phyloP scores from a whole-genome alignment of 73 alveolate genomes.

The Uronychia setigera region DNA sequence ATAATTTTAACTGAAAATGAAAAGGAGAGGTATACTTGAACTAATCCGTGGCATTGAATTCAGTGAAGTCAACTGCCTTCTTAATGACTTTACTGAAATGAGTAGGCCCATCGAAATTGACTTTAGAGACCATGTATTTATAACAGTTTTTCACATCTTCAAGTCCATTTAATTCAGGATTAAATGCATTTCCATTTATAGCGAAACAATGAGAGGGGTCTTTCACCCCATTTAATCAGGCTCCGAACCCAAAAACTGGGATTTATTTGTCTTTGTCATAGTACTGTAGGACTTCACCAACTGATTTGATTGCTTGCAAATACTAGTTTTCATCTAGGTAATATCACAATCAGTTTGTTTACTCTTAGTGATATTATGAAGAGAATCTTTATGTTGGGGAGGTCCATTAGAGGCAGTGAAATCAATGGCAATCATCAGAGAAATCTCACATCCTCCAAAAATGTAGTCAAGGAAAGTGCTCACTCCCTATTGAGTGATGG shows the following conservation, averaged over 20 bases:
- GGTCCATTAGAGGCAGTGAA: conserved; percentile 91
- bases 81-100: conserved; percentile 60
- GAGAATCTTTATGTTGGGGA: conserved; percentile 64
- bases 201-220: conserved; percentile 73
- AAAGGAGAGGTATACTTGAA: background rate
- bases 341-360: conserved; percentile 27
- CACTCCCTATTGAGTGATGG: background rate
- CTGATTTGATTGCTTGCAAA: conserved; percentile 74
- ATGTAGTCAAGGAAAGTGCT: conserved; percentile 80
- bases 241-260: conserved; percentile 92
- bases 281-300: conserved; percentile 77
- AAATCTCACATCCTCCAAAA: conserved; percentile 90
- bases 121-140: conserved; percentile 65
- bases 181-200: conserved; percentile 56
- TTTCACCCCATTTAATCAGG: conserved; percentile 33
- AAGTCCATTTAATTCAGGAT: conserved; percentile 69
- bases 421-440: conserved; percentile 88
- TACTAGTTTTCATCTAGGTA: conserved; percentile 60
- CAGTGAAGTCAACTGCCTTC: conserved; percentile 49
- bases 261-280: conserved; percentile 79
- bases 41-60: background rate
- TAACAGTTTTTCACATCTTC: conserved; percentile 72
- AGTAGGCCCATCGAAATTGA: conserved; percentile 95
- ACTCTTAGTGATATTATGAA: conserved; percentile 73
- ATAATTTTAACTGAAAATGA: conserved; percentile 3